Evolutionary conservation across 768 basidiomycete genomes (phyloP), one percentile per base, ranked within the genome.

Genomic region (Nidula microcarpa): DNA sequence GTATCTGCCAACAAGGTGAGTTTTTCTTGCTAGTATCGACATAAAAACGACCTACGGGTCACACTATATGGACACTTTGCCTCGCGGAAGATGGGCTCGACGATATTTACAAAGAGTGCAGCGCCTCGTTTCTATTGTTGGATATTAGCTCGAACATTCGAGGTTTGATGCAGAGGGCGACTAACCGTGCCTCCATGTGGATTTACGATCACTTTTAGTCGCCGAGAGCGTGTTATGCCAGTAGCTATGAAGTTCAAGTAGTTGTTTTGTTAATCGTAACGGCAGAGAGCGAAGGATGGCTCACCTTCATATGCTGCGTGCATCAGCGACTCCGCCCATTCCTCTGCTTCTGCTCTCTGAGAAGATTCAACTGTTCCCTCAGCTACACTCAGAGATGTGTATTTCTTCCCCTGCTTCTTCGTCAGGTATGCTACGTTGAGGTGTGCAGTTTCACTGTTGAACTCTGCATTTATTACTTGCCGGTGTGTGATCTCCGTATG

Each of bases 141-240:
- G 23, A 41, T 35, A 48, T 50, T 56, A 30, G 35, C 35, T 50
- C 45, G 52, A 33, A 32, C 43, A 54, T 53, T 51, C 23, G 47
- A 34, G 35, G 16, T 49, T 41, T 41, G 49, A 17, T 52, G 50
- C n/a, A 35, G 14, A 43, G 9, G 47, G 14, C 23, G 5, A 73
- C 85, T 33, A 63, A 91, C 91, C 17, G 74, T 77, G n/a, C 93
- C 93, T 49, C 92, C 85, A 52, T 77, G 69, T 7, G 93, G 93
- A 65, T 94, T 95, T 37, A 95, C 75, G 43, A 95, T 63, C 6
- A 94, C 77, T 56, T 84, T 82, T 33, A 95, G 62, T 16, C 73
- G 70, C 45, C 85, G 76, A 48, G 73, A 65, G 17, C 76, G 82
- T 58, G 78, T 78, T n/a, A 80, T 66, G 41, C 80, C 88, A 76